phyloP scores from a whole-genome alignment of 1,139 yeast genomes.

The Suhomyces choctaworum region DNA sequence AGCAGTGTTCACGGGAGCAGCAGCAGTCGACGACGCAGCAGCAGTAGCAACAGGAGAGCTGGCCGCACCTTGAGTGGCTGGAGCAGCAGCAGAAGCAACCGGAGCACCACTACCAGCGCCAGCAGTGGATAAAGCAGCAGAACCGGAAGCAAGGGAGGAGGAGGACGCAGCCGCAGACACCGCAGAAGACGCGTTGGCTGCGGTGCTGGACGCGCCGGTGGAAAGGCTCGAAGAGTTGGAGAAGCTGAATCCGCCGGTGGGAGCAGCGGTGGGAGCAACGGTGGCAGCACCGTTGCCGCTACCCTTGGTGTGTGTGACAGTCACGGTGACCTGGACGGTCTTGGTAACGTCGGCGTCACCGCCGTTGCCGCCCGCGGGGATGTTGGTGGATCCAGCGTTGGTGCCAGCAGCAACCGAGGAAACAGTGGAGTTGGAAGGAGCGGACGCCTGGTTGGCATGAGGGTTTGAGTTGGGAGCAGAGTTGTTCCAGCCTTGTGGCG shows the following conservation, averaged over 20 bases:
- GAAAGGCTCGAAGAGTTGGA: neutral
- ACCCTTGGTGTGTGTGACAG: neutral
- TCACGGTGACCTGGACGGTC: neutral
- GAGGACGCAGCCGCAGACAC: neutral
- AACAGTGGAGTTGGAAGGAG: neutral
- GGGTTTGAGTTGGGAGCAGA: neutral
- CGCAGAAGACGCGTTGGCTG: neutral
- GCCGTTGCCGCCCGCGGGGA: neutral
- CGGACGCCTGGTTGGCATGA: neutral
- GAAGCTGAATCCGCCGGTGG: neutral
- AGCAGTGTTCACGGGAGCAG: constrained; percentile 14
- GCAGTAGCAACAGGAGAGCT: constrained; percentile 1
- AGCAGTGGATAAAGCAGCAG: neutral
- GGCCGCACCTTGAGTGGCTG: neutral
- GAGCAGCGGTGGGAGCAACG: neutral
- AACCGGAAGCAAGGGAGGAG: neutral
- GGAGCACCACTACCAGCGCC: neutral
- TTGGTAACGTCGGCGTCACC: constrained; percentile 1
- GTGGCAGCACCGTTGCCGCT: neutral
- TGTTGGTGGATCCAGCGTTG: neutral
- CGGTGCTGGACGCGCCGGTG: neutral
- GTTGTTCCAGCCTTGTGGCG: constrained; percentile 9
- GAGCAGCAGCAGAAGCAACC: neutral
- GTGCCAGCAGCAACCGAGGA: neutral
- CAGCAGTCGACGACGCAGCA: constrained; percentile 3